phyloP scores from a whole-genome alignment of 2,329 filamentous ascomycete genomes.

The Stagonosporopsis rhizophila region DNA sequence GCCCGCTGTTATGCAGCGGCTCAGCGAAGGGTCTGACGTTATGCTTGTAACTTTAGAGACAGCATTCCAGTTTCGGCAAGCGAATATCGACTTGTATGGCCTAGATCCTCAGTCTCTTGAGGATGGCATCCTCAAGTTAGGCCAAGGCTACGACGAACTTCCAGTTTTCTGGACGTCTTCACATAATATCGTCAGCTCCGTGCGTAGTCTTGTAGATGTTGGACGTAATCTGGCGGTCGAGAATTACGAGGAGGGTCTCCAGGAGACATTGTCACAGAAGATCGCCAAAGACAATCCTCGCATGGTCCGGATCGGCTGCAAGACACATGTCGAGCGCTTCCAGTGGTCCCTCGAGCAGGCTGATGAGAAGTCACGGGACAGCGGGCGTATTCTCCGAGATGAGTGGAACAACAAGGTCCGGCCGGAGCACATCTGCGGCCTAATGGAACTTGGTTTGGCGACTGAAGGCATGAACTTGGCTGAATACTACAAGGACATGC shows the following conservation, averaged over 20 bases:
- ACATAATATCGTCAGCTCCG: conserved; percentile 52
- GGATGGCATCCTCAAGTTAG: conserved; percentile 52
- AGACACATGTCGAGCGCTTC: conserved; percentile 65
- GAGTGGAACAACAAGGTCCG: conserved; percentile 51
- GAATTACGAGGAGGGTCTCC: conserved; percentile 47
- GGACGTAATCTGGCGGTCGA: conserved; percentile 52
- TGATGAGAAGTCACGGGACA: conserved; percentile 56
- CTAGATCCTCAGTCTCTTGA: conserved; percentile 69
- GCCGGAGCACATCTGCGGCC: conserved; percentile 50
- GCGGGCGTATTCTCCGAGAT: conserved; percentile 57
- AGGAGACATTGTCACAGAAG: conserved; percentile 54
- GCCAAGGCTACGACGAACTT: conserved; percentile 70
- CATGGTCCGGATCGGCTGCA: conserved; percentile 65
- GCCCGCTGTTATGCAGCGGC: conserved; percentile 52
- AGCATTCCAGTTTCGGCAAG: conserved; percentile 73
- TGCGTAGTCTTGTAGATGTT: conserved; percentile 49
- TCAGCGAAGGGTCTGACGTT: conserved; percentile 76
- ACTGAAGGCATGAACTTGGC: conserved; percentile 66
- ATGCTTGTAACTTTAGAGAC: conserved; percentile 69
- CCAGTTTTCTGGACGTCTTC: conserved; percentile 88
- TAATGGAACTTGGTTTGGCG: conserved; percentile 60
- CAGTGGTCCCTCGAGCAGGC: conserved; percentile 64
- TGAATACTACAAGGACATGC: conserved; percentile 68
- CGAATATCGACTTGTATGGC: conserved; percentile 75
- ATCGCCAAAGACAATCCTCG: conserved; percentile 52